phyloP scores from a whole-genome alignment of 2,329 filamentous ascomycete genomes.

The Akanthomyces muscarius region DNA sequence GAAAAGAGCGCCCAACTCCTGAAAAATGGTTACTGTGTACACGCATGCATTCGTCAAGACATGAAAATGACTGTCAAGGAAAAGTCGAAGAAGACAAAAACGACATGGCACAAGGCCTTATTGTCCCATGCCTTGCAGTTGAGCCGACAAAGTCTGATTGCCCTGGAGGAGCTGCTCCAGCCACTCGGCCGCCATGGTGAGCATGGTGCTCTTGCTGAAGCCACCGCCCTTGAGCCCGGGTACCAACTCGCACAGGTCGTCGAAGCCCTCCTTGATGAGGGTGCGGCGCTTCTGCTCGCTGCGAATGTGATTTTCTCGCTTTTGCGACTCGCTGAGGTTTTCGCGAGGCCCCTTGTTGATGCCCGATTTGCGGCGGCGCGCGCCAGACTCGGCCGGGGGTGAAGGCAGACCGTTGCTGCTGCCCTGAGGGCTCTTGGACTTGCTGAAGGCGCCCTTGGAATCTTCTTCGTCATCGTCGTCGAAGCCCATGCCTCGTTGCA shows the following conservation, averaged over 20 bases:
- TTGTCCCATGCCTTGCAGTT: slow-evolving; percentile 41
- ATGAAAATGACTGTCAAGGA: background rate
- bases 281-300: slow-evolving; percentile 85
- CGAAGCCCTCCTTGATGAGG: slow-evolving; percentile 76
- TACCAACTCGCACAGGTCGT: slow-evolving; percentile 72
- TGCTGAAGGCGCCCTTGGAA: slow-evolving; percentile 24
- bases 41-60: background rate
- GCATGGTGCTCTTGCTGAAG: slow-evolving; percentile 77
- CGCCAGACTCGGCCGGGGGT: slow-evolving; percentile 33
- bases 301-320: slow-evolving; percentile 79
- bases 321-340: slow-evolving; percentile 78
- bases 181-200: slow-evolving; percentile 73
- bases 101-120: slow-evolving; percentile 11
- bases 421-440: slow-evolving; percentile 46
- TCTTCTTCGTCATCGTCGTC: slow-evolving; percentile 41
- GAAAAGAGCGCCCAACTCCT: slow-evolving; percentile 15
- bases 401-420: slow-evolving; percentile 32
- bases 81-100: background rate
- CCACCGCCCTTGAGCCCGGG: slow-evolving; percentile 70
- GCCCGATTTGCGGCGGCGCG: slow-evolving; percentile 50
- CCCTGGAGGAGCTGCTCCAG: slow-evolving; percentile 68
- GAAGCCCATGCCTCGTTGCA: slow-evolving; percentile 34
- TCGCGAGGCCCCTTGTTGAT: slow-evolving; percentile 51
- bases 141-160: slow-evolving; percentile 58
- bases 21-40: background rate